phyloP scores from a whole-genome alignment of 1,284 basidiomycete genomes.

The Phylloporus sp. region DNA sequence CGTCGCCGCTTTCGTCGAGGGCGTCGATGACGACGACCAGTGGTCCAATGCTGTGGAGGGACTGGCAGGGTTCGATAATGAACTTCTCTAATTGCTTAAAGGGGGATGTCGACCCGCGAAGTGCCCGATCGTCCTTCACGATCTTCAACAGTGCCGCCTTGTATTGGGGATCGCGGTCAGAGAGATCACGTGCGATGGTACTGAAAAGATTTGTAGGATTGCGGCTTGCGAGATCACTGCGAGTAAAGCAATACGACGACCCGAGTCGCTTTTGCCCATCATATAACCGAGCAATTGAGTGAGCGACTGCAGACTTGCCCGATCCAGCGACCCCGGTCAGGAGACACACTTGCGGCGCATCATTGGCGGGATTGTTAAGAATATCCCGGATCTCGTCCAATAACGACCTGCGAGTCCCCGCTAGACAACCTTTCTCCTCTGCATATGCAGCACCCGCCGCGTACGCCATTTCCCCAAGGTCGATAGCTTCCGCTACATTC shows the following conservation, averaged over 20 bases:
- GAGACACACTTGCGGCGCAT: too few relatives aligned
- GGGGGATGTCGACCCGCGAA: background rate
- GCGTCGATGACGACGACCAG: constrained; percentile 67
- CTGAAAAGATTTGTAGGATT: background rate
- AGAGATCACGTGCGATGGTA: background rate
- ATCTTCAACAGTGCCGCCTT: background rate
- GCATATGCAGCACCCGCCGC: too few relatives aligned
- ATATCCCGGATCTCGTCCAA: too few relatives aligned
- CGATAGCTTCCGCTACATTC: too few relatives aligned
- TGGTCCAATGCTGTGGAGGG: background rate
- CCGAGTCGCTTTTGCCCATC: background rate
- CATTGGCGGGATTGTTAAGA: too few relatives aligned
- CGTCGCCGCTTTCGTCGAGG: constrained; percentile 27
- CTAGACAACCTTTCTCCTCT: too few relatives aligned
- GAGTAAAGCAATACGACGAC: background rate
- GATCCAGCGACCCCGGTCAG: background rate
- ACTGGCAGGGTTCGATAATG: background rate
- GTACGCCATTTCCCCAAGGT: too few relatives aligned
- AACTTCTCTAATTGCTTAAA: background rate
- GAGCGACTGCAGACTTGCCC: background rate
- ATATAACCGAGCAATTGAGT: background rate
- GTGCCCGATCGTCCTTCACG: background rate
- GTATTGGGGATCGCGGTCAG: background rate
- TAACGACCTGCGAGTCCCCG: too few relatives aligned
- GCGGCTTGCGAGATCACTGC: background rate